These are phyloP conservation scores for Polychytrium aggregatum DNA, from an alignment of 192 early-diverging fungal genomes.

Conservation along the genomic window DNA sequence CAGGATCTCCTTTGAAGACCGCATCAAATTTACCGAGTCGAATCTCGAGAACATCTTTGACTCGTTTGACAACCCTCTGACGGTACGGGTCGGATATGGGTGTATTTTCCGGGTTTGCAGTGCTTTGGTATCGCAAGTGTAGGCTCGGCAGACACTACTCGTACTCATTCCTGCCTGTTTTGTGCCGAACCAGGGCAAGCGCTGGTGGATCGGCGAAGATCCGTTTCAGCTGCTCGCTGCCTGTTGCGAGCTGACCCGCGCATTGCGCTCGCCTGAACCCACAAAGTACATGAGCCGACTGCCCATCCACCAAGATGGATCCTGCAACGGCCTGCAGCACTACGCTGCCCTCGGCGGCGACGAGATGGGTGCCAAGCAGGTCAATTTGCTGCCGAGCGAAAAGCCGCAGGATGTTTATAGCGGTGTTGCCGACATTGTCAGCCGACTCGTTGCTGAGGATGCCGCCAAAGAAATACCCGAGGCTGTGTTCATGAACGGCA, in stretches of 20 bases:
- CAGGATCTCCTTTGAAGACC: slow-evolving; percentile 64
- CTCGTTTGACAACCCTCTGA: slow-evolving; percentile 70
- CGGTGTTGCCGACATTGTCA: slow-evolving; percentile 71
- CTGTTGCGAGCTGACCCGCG: slow-evolving; percentile 73
- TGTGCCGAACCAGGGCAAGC: slow-evolving; percentile 49
- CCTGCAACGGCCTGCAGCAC: slow-evolving; percentile 97
- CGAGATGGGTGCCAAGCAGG: slow-evolving; percentile 68
- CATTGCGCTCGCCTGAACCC: slow-evolving; percentile 62
- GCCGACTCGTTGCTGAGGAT: slow-evolving; percentile 56
- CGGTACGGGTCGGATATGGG: slow-evolving; percentile 3
- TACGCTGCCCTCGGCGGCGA: slow-evolving; percentile 96
- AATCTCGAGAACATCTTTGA: slow-evolving; percentile 72
- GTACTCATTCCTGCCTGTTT: no score
- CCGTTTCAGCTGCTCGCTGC: slow-evolving; percentile 92
- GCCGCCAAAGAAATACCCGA: slow-evolving; percentile 43
- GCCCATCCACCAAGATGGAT: slow-evolving; percentile 94
- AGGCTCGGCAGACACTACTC: no score
- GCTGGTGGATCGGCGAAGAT: slow-evolving; percentile 87
- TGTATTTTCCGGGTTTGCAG: no score
- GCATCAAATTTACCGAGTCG: slow-evolving; percentile 61
- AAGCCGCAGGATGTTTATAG: slow-evolving; percentile 84
- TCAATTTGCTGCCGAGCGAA: slow-evolving; percentile 77
- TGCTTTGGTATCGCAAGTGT: no score
- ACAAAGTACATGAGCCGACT: slow-evolving; percentile 55
- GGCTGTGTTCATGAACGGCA: slow-evolving; percentile 54